phyloP scores from a whole-genome alignment of 768 basidiomycete species.

The Cyclocybe cylindracea region DNA sequence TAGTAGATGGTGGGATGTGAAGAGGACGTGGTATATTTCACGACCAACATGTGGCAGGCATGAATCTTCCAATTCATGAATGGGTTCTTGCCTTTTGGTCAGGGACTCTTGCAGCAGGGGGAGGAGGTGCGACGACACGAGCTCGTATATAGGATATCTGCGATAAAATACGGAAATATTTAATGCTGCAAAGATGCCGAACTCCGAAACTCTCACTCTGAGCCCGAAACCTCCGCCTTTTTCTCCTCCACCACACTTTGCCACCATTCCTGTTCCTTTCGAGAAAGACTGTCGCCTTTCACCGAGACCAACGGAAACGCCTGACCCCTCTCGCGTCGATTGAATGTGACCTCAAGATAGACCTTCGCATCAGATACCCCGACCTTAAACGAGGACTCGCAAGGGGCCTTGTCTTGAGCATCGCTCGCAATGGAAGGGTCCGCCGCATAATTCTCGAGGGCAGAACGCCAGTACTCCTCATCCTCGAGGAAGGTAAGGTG shows the following conservation, averaged over 20 bases:
- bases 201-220: slow-evolving; percentile 25
- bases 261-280: slow-evolving; percentile 54
- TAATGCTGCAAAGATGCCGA: not conserved
- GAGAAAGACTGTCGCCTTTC: slow-evolving; percentile 46
- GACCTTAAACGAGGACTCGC: slow-evolving; percentile 29
- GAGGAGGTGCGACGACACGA: slow-evolving; percentile 58
- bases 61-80: not conserved
- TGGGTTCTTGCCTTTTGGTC: not conserved
- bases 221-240: slow-evolving; percentile 32
- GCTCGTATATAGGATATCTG: slow-evolving; percentile 64
- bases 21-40: slow-evolving; percentile 53
- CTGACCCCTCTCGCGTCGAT: not conserved
- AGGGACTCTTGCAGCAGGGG: slow-evolving; percentile 51
- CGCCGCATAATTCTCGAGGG: slow-evolving; percentile 15
- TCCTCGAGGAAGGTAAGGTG: slow-evolving; percentile 45
- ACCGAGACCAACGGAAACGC: slow-evolving; percentile 29
- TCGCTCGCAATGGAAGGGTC: not conserved
- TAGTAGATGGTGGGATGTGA: slow-evolving; percentile 74
- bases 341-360: slow-evolving; percentile 37
- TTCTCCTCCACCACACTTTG: slow-evolving; percentile 38
- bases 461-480: slow-evolving; percentile 24
- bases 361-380: slow-evolving; percentile 25
- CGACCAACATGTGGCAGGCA: slow-evolving; percentile 3
- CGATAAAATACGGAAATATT: slow-evolving; percentile 1
- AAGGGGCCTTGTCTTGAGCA: not conserved